These are phyloP conservation scores for Apiotrichum veenhuisii DNA, from an alignment of 1,284 basidiomycete genomes.

Conservation along the genomic window DNA sequence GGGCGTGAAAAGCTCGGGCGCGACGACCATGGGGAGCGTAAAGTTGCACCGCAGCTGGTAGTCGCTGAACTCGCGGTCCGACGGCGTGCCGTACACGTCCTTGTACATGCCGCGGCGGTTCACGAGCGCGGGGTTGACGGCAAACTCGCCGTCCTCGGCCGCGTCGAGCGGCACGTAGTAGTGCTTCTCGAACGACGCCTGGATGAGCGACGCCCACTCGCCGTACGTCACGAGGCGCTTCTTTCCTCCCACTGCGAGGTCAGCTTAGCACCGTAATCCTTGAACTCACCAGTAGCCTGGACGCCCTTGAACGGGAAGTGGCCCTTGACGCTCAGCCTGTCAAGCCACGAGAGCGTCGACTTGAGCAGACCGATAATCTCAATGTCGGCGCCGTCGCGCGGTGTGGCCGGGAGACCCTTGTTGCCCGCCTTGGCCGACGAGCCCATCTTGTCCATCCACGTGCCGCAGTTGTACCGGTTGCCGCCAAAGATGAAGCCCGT, in stretches of 20 bases:
- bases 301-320: conserved; percentile 91
- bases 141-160: conserved; percentile 67
- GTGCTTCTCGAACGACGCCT: conserved; percentile 79
- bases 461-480: conserved; percentile 62
- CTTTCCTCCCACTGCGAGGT: conserved; percentile 63
- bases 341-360: conserved; percentile 87
- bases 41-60: conserved; percentile 93
- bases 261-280: neutral
- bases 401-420: conserved; percentile 89
- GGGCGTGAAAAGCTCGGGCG: conserved; percentile 87
- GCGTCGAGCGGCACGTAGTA: conserved; percentile 86
- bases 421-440: conserved; percentile 86
- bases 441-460: conserved; percentile 98
- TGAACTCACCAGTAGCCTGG: conserved; percentile 64
- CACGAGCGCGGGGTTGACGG: conserved; percentile 66
- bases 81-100: conserved; percentile 87
- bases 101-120: conserved; percentile 97
- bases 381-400: conserved; percentile 89
- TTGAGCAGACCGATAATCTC: conserved; percentile 93
- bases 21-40: conserved; percentile 93
- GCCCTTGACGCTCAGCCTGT: conserved; percentile 61
- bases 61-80: conserved; percentile 86
- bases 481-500: conserved; percentile 89
- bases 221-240: conserved; percentile 75
- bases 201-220: conserved; percentile 83